These are phyloP conservation scores for Boletus putidus DNA, from an alignment of 1,284 basidiomycete species.

Conservation along the genomic window DNA sequence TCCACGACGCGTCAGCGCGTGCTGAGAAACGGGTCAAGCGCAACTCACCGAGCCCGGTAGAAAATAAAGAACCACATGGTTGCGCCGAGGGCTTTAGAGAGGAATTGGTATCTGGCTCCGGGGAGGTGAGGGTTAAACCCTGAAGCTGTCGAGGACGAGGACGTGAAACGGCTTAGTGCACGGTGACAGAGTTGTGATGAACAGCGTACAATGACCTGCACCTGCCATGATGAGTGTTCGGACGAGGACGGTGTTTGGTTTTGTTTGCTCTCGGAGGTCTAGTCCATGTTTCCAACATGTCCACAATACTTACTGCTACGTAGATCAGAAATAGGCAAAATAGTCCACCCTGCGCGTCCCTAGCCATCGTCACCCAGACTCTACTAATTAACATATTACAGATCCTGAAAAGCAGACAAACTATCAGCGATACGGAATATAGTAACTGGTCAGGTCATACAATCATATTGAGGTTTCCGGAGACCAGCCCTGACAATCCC, in stretches of 20 bases:
- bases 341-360: neutral
- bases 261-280: conserved; percentile 23
- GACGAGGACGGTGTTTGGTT: conserved; percentile 28
- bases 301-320: neutral
- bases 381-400: conserved; percentile 89
- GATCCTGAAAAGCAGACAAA: conserved; percentile 94
- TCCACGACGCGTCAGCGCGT: conserved; percentile 2
- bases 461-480: conserved; percentile 66
- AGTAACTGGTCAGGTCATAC: conserved; percentile 37
- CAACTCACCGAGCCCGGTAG: conserved; percentile 82
- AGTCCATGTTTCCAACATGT: too few relatives aligned
- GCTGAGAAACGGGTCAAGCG: conserved; percentile 1
- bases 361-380: conserved; percentile 58
- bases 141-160: conserved; percentile 44
- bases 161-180: neutral
- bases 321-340: neutral
- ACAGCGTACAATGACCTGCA: conserved; percentile 30
- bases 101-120: conserved; percentile 70
- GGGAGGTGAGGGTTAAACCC: conserved; percentile 87
- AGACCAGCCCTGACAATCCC: conserved; percentile 47
- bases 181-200: neutral
- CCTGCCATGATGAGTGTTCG: conserved; percentile 36
- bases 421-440: conserved; percentile 5
- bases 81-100: conserved; percentile 84
- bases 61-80: conserved; percentile 99